Evolutionary conservation across 2,329 filamentous ascomycete species (phyloP).

Genomic region (Hypomyces perniciosus): DNA sequence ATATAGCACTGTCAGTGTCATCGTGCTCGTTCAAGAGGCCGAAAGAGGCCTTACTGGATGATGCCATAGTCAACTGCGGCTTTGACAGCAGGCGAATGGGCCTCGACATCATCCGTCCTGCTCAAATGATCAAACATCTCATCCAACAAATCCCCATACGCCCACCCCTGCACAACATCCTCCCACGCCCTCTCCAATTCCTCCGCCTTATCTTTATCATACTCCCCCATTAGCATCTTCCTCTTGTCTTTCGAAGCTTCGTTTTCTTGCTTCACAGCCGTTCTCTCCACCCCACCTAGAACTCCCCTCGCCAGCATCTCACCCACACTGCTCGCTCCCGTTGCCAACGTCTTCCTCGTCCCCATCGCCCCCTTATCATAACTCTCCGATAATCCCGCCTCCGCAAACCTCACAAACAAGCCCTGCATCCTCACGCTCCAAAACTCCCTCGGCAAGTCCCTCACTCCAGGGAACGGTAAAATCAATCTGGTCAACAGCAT

Average conservation of each 20-base stretch:
- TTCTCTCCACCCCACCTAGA: constrained; percentile 46
- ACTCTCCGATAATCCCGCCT: constrained; percentile 69
- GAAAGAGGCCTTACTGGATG: constrained; percentile 51
- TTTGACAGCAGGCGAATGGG: constrained; percentile 55
- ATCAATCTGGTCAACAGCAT: constrained; percentile 59
- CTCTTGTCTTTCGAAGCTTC: background rate
- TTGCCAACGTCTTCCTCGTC: constrained; percentile 67
- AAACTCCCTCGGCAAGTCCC: constrained; percentile 56
- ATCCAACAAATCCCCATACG: constrained; percentile 64
- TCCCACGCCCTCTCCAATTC: constrained; percentile 61
- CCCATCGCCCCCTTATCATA: constrained; percentile 75
- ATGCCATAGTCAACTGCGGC: constrained; percentile 61
- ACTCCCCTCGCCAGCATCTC: constrained; percentile 63
- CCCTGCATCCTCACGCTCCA: constrained; percentile 58
- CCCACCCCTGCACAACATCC: constrained; percentile 57
- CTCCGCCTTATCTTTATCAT: constrained; percentile 52
- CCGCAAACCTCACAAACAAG: constrained; percentile 55
- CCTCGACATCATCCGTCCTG: constrained; percentile 56
- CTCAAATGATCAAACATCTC: constrained; percentile 56
- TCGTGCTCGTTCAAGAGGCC: background rate
- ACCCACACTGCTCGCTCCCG: constrained; percentile 62
- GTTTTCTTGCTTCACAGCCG: background rate
- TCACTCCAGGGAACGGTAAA: constrained; percentile 60
- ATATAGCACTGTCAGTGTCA: background rate
- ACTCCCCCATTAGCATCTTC: constrained; percentile 30